Conservation (phyloP, 2,329 filamentous ascomycete genomes). For the Diplodia seriata region DNA sequence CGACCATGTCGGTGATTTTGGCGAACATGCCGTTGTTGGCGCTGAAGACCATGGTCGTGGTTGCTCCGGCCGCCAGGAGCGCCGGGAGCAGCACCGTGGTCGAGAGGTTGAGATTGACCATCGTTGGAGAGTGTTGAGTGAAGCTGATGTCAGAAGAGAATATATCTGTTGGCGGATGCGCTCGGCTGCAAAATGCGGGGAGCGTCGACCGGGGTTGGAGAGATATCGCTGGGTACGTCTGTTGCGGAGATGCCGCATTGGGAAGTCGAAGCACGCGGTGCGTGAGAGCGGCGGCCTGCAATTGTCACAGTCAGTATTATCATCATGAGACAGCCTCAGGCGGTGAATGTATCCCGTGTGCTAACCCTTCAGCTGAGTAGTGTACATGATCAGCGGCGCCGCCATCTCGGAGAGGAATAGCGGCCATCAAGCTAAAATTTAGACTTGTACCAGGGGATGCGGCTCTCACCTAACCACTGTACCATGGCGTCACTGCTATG, state of each 20-base stretch:
- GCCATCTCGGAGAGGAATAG: not conserved
- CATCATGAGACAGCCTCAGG: no score
- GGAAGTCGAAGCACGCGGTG: not conserved
- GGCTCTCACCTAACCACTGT: not conserved
- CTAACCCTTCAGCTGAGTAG: no score
- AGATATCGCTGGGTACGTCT: not conserved
- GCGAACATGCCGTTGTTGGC: constrained; percentile 58
- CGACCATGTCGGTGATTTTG: constrained; percentile 52
- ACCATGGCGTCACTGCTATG: constrained; percentile 1
- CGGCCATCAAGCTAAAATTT: constrained; percentile 6
- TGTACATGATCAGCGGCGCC: not conserved
- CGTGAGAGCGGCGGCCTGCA: no score
- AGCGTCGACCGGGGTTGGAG: not conserved
- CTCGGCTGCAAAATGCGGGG: constrained; percentile 4
- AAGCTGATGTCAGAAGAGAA: not conserved
- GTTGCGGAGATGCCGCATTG: not conserved
- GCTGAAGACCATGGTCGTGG: constrained; percentile 22
- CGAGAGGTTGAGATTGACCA: constrained; percentile 25
- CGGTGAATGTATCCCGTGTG: no score
- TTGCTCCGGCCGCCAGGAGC: not conserved
- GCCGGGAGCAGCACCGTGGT: constrained; percentile 26
- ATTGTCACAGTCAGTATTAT: no score
- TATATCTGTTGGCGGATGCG: not conserved
- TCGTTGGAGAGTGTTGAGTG: not conserved
- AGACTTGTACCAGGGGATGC: not conserved